Base-by-base conservation (phyloP, 306 rosid genomes). In the Alnus glutinosa region DNA sequence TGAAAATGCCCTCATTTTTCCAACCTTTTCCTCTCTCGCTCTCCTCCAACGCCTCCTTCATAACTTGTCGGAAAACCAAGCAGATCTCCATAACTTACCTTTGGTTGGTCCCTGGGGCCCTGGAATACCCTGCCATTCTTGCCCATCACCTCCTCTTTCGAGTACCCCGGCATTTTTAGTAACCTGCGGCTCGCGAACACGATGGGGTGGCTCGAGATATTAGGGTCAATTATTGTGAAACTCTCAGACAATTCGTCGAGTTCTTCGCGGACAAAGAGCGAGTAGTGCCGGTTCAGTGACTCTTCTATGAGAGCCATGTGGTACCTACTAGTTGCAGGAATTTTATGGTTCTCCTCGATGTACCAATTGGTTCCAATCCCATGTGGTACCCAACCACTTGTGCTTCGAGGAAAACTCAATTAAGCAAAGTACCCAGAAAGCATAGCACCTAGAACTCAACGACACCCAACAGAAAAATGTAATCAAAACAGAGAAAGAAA, bases 171-270 rank as follows among this genome's bases (percentile, higher is more conserved):
- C 88, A 93, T 86, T 79, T 90, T 93, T 80, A 93, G 85, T 81
- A 95, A 91, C 62, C 88, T 96, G 4, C 66, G 76, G 86, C 99
- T 95, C 13, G 89, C 99, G 63, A 90, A 95, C n/a, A 95, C 93
- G 59, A 95, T 93, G 0, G 99, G 99, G 52, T 95, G 98, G 36
- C 94, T 93, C 0, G 88, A 74, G 66, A 93, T 74, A 51, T 85
- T 70, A 48, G 99, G 98, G 84, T 95, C 99, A 51, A 94, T 95
- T 80, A 95, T 87, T 34, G 89, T 90, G 78, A 93, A 95, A 75
- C 72, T 86, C 1, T 88, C 85, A 54, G 97, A 63, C 82, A 95
- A 83, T 47, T 85, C 94, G 75, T 86, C 87, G 63, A 95, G 94
- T 71, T 86, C 83, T 34, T 93, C 89, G 49, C 83, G 93, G 0